A percentile compares a stretch with the other conserved stretches of the same genome.
Evolutionary conservation across 768 basidiomycete genomes (phyloP).

Genomic region (Pholiota conissans): DNA sequence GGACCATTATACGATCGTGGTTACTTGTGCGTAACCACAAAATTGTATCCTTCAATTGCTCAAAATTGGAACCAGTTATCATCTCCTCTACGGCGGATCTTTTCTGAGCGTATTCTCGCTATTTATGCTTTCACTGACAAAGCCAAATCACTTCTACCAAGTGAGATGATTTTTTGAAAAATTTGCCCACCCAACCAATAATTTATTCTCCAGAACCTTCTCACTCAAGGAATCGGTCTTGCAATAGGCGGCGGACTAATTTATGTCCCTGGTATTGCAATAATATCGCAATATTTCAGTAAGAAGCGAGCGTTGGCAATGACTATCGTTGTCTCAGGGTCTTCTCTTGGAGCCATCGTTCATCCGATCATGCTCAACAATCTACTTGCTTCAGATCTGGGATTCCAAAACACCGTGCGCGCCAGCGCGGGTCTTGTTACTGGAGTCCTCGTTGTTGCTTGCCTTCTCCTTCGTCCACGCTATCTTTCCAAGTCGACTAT

Average conservation of each 20-base stretch:
- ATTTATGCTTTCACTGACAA: constrained; percentile 3
- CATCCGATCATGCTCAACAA: constrained; percentile 57
- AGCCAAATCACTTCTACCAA: constrained; percentile 3
- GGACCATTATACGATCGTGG: constrained; percentile 3
- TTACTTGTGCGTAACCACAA: not conserved
- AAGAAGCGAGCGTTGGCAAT: constrained; percentile 43
- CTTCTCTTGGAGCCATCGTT: constrained; percentile 32
- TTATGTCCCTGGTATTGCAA: constrained; percentile 44
- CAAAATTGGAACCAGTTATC: not conserved
- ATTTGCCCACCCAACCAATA: not conserved
- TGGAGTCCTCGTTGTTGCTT: constrained; percentile 36
- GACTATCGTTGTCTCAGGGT: constrained; percentile 30
- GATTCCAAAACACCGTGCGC: constrained; percentile 50
- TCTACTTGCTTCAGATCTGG: constrained; percentile 33
- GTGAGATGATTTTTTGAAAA: not conserved
- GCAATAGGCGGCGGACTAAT: constrained; percentile 46
- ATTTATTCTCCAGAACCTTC: constrained; percentile 32
- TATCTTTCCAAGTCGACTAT: not conserved
- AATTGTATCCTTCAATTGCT: not conserved
- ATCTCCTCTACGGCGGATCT: constrained; percentile 3
- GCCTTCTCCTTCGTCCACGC: constrained; percentile 34
- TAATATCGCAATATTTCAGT: constrained; percentile 47
- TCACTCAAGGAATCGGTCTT: constrained; percentile 48
- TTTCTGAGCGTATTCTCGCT: not conserved
- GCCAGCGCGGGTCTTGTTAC: constrained; percentile 37